Percentiles rank a stretch among this genome's conserved stretches.
phyloP scores from a whole-genome alignment of 257 asterid species.

The Penstemon barbatus region DNA sequence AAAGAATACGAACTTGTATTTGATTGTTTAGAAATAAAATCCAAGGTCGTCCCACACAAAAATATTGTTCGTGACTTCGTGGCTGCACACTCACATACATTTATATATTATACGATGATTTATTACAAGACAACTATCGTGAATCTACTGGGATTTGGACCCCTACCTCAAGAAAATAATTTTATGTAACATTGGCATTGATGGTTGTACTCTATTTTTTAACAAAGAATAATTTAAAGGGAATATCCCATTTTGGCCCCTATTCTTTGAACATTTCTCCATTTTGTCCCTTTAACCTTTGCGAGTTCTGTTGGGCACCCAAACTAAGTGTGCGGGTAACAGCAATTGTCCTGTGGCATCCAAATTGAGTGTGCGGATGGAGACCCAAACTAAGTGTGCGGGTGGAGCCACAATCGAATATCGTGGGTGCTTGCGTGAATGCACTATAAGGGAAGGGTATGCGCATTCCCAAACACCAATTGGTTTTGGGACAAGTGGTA shows the following conservation, averaged over 20 bases:
- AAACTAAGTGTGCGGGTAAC: too few species aligned
- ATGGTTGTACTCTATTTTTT: slow-evolving; percentile 11
- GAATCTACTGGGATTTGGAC: slow-evolving; percentile 7
- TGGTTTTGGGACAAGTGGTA: too few species aligned
- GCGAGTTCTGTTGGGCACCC: neutral
- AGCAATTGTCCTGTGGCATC: too few species aligned
- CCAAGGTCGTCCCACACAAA: neutral
- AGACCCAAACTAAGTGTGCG: too few species aligned
- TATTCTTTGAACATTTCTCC: neutral
- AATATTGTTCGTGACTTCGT: neutral
- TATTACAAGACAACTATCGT: neutral
- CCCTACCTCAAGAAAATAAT: neutral
- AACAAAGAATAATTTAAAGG: neutral
- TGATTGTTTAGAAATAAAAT: too few species aligned
- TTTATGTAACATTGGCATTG: neutral
- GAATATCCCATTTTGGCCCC: neutral
- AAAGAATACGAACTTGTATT: too few species aligned
- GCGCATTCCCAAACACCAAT: too few species aligned
- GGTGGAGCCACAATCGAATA: too few species aligned
- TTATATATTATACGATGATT: neutral
- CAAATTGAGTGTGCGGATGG: too few species aligned
- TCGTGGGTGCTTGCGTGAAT: too few species aligned
- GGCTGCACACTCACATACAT: neutral
- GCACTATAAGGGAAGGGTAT: too few species aligned
- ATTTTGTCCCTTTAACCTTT: too few species aligned